Evolutionary conservation across 2,329 filamentous ascomycete genomes (phyloP).

Genomic region (Nannizziopsis barbatae): DNA sequence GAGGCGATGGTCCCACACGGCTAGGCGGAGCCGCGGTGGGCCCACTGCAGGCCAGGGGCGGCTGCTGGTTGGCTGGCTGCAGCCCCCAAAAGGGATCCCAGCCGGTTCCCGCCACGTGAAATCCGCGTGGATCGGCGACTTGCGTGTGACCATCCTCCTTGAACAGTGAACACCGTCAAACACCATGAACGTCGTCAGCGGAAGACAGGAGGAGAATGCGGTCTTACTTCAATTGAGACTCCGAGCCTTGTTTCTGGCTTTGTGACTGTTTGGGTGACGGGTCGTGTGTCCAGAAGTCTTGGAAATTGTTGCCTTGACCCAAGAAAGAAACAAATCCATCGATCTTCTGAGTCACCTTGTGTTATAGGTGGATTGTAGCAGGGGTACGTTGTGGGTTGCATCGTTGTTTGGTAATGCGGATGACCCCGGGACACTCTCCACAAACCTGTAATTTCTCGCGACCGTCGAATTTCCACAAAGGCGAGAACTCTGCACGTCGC

Average conservation of each 20-base stretch:
- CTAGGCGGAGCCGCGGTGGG: constrained; percentile 5
- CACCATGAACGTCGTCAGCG: too few species aligned
- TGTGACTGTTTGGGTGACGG: too few species aligned
- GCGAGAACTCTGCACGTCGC: neutral
- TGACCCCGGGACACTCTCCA: constrained; percentile 4
- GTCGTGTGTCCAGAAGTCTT: too few species aligned
- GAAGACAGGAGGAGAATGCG: too few species aligned
- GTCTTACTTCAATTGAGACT: too few species aligned
- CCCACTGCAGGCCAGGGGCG: neutral
- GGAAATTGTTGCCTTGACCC: too few species aligned
- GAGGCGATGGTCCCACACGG: constrained; percentile 1
- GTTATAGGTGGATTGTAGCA: constrained; percentile 8
- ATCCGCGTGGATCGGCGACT: constrained; percentile 3
- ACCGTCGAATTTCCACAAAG: neutral
- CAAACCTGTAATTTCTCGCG: constrained; percentile 1
- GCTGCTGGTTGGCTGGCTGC: neutral
- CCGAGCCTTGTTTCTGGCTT: too few species aligned
- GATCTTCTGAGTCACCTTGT: constrained; percentile 7
- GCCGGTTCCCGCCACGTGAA: constrained; percentile 1
- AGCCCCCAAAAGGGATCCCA: neutral
- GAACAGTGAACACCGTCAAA: neutral
- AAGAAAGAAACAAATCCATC: constrained; percentile 2
- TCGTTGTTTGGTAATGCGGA: constrained; percentile 9
- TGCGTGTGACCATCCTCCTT: neutral
- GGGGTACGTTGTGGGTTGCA: constrained; percentile 7